Evolutionary conservation across 495 filamentous ascomycete genomes (phyloP).

Genomic region (Hypoxylon trugodes): DNA sequence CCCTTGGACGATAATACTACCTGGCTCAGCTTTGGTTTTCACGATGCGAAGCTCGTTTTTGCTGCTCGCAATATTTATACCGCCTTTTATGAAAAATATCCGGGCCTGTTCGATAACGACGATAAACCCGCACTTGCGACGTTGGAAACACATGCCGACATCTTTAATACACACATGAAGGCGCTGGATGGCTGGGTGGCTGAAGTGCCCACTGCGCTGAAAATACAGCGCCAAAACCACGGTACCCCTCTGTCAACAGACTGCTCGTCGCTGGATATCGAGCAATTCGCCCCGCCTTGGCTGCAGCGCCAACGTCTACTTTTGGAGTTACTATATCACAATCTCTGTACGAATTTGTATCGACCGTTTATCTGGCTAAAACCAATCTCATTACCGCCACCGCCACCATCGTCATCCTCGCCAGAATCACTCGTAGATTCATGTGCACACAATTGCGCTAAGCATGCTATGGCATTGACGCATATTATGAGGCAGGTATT

Average conservation of each 20-base stretch:
- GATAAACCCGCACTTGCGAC: constrained; percentile 9
- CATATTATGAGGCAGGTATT: constrained; percentile 60
- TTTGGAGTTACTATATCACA: constrained; percentile 62
- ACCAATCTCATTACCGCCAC: constrained; percentile 1
- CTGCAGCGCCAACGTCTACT: constrained; percentile 58
- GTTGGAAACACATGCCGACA: constrained; percentile 39
- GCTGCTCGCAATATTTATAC: constrained; percentile 49
- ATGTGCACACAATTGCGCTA: constrained; percentile 49
- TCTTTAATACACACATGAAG: constrained; percentile 41
- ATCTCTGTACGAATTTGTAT: constrained; percentile 53
- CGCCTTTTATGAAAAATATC: constrained; percentile 43
- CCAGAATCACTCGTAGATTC: constrained; percentile 34
- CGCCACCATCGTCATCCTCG: background rate
- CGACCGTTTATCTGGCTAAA: constrained; percentile 58
- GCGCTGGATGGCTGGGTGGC: constrained; percentile 49
- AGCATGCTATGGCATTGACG: constrained; percentile 60
- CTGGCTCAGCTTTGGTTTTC: constrained; percentile 46
- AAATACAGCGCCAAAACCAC: constrained; percentile 44
- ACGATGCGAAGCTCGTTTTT: constrained; percentile 49
- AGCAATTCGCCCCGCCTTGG: constrained; percentile 51
- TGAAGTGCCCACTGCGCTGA: constrained; percentile 51
- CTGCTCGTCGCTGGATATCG: constrained; percentile 46
- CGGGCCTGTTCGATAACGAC: constrained; percentile 19
- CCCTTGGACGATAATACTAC: constrained; percentile 37
- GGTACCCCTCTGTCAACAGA: constrained; percentile 56